These are phyloP conservation scores for Xylaria venustula DNA, from an alignment of 495 filamentous ascomycete species.

Conservation along the genomic window DNA sequence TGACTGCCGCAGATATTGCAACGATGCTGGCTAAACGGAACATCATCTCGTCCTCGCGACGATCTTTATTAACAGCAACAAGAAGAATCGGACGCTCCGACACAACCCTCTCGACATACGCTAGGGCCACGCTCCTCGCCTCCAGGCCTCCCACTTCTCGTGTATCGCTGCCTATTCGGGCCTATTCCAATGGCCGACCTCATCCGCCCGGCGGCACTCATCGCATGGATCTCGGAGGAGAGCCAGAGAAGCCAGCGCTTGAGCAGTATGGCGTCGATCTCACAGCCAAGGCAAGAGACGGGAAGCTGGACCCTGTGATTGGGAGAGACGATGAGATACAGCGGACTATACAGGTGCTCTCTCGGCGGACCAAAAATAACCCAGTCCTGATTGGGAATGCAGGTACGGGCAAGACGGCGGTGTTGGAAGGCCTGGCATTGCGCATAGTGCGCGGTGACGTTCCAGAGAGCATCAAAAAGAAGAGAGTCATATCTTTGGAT, in stretches of 20 bases:
- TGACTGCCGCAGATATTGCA: too few relatives aligned
- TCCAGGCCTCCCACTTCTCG: constrained; percentile 14
- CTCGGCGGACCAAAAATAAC: constrained; percentile 93
- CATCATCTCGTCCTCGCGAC: constrained; percentile 33
- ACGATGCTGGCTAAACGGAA: constrained; percentile 41
- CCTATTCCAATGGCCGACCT: constrained; percentile 75
- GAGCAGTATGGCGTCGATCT: constrained; percentile 91
- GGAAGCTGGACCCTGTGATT: constrained; percentile 94
- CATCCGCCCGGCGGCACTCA: constrained; percentile 89
- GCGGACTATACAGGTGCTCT: constrained; percentile 90
- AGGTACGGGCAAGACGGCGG: constrained; percentile 94
- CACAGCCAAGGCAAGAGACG: constrained; percentile 78
- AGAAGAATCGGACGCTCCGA: constrained; percentile 25
- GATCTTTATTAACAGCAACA: constrained; percentile 33
- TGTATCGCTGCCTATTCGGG: constrained; percentile 39
- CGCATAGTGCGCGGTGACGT: constrained; percentile 91
- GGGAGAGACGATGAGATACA: constrained; percentile 89
- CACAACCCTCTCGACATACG: constrained; percentile 24
- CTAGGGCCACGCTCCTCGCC: constrained; percentile 20
- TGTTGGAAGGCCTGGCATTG: constrained; percentile 88
- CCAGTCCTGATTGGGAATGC: constrained; percentile 90
- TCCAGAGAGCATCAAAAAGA: constrained; percentile 94
- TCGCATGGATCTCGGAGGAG: constrained; percentile 83
- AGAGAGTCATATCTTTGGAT: constrained; percentile 82
- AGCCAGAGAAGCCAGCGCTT: constrained; percentile 77